phyloP scores from a whole-genome alignment of 495 filamentous ascomycete species.

The Penicillium fimorum region DNA sequence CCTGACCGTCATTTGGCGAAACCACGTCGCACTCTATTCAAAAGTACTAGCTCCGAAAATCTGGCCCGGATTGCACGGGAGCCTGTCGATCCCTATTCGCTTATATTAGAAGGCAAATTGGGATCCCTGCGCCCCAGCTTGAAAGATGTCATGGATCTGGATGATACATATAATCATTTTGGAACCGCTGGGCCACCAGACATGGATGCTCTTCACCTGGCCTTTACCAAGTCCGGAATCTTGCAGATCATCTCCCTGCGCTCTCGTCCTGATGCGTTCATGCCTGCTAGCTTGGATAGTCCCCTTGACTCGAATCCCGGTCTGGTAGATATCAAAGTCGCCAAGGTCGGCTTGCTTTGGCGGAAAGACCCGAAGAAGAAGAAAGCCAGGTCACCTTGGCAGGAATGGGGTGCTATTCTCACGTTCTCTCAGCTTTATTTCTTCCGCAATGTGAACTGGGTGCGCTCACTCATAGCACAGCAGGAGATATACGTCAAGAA shows the following conservation, averaged over 20 bases:
- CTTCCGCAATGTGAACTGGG: constrained; percentile 88
- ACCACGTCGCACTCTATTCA: constrained; percentile 72
- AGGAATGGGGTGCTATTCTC: constrained; percentile 95
- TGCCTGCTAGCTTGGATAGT: constrained; percentile 80
- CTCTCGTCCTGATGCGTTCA: constrained; percentile 92
- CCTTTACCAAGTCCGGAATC: constrained; percentile 85
- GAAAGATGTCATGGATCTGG: constrained; percentile 86
- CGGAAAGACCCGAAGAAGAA: constrained; percentile 94
- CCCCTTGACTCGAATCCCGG: constrained; percentile 86
- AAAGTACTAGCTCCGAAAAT: constrained; percentile 63
- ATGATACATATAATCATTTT: constrained; percentile 87
- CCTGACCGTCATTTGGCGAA: constrained; percentile 71
- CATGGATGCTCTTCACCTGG: constrained; percentile 72
- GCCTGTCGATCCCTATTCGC: constrained; percentile 89
- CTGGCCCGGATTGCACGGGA: constrained; percentile 67
- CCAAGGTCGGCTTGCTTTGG: constrained; percentile 95
- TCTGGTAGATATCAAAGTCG: constrained; percentile 94
- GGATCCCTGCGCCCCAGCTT: constrained; percentile 78
- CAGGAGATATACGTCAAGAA: constrained; percentile 71
- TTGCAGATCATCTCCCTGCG: constrained; percentile 91
- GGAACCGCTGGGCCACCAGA: constrained; percentile 73
- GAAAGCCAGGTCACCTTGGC: constrained; percentile 92
- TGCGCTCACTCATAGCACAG: constrained; percentile 87
- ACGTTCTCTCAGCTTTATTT: constrained; percentile 96
- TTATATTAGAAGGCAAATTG: constrained; percentile 86